These are phyloP conservation scores for Craspedostauros australis DNA, from an alignment of 108 stramenopile species.

Conservation along the genomic window DNA sequence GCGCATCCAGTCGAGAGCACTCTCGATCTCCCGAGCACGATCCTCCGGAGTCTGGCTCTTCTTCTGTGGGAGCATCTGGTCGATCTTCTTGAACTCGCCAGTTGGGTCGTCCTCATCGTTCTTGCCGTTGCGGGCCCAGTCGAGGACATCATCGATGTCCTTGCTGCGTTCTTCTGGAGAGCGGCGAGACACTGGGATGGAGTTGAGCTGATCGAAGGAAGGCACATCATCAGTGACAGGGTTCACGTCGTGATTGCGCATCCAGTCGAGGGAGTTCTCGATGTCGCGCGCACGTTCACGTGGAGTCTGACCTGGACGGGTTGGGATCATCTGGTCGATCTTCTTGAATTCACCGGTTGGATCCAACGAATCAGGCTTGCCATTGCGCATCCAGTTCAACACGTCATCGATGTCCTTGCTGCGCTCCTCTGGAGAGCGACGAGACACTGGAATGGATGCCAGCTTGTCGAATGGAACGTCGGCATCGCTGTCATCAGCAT, in stretches of 20 bases:
- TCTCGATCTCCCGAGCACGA: slow-evolving; percentile 14
- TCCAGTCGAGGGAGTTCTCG: slow-evolving; percentile 31
- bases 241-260: slow-evolving; percentile 15
- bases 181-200: slow-evolving; percentile 3
- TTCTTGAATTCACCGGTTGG: slow-evolving; percentile 14
- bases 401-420: slow-evolving; percentile 14
- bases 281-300: slow-evolving; percentile 20
- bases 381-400: slow-evolving; percentile 11
- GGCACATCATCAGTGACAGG: slow-evolving; percentile 6
- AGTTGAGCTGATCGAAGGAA: neutral
- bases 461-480: neutral
- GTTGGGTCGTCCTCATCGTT: slow-evolving; percentile 2
- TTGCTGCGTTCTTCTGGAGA: slow-evolving; percentile 20
- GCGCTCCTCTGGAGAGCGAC: slow-evolving; percentile 9
- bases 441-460: slow-evolving; percentile 5
- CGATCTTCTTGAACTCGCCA: slow-evolving; percentile 12
- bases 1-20: slow-evolving; percentile 23
- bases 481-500: slow-evolving; percentile 7
- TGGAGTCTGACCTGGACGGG: slow-evolving; percentile 3
- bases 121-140: slow-evolving; percentile 28
- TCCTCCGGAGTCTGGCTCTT: slow-evolving; percentile 9
- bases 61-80: slow-evolving; percentile 11
- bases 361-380: neutral
- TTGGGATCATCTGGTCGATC: slow-evolving; percentile 9
- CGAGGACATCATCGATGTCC: slow-evolving; percentile 17